Evolutionary conservation across 352 stramenopile species (phyloP), one percentile per base, ranked within the genome.

Genomic region (Globisporangium paddicum): DNA sequence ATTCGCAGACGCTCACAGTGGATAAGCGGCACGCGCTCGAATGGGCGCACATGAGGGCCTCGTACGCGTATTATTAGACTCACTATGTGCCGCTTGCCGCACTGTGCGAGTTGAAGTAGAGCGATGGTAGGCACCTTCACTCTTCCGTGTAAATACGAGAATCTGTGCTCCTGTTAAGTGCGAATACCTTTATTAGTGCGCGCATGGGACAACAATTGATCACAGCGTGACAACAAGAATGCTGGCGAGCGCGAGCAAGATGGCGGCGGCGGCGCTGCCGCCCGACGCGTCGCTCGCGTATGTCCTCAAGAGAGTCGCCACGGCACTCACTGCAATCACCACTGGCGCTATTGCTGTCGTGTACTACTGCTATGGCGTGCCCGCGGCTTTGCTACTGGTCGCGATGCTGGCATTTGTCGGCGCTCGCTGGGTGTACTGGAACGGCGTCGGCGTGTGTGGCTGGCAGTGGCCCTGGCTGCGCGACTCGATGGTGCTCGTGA

Each of bases 341-440:
- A 0, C 66, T 1, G 0, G 40, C 5, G 25, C 7, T 0, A 3
- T 81, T 1, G 52, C 10, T 5, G 34, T 49, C 1, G 32, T 77
- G 11, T 67, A 73, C 25, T 37, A 62, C n/a, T 6, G 69, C 4
- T 78, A 71, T n/a, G 75, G 74, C 0, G 53, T 48, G 1, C 40
- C 68, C 13, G 54, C 49, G 5, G 58, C 66, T 11, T 26, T 48
- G 1, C 10, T 77, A 0, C 41, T 69, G 3, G 62, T 51, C 16
- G 51, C 68, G 0, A 23, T 68, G 5, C 63, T 76, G n/a, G 40
- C 58, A 4, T 26, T 74, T 42, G 21, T 71, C 0, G 26, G 5
- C 3, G 56, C 71, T 25, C 77, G 79, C 28, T 92, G 79, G 79
- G 48, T 90, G 11, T 73, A 90, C 46, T 83, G 64, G 62, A 82